Percentiles rank a stretch among this genome's conserved stretches.
Evolutionary conservation across 225 moss, liverwort and hornwort species (phyloP).

Genomic region (Pseudisothecium myosuroides): DNA sequence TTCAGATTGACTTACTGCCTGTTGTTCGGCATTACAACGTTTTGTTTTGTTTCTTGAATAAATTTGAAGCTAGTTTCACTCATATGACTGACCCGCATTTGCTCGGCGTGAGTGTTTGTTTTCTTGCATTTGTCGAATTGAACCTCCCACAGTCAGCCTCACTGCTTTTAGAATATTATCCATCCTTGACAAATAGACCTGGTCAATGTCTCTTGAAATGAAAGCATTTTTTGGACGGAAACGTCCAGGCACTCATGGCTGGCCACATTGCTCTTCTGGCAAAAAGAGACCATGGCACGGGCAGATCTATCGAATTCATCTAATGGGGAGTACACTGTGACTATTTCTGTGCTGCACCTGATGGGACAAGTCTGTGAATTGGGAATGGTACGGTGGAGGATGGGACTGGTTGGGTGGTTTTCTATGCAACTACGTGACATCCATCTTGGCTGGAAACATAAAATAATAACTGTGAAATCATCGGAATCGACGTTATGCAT

Average conservation of each 20-base stretch:
- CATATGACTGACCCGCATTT: not conserved
- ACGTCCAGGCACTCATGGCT: not conserved
- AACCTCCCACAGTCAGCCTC: no score
- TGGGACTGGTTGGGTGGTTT: not conserved
- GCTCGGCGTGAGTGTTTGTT: not conserved
- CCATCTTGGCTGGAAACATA: not conserved
- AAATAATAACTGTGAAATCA: not conserved
- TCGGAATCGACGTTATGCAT: not conserved
- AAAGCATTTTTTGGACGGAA: not conserved
- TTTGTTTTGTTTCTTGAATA: not conserved
- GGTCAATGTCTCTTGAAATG: not conserved
- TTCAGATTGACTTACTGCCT: not conserved
- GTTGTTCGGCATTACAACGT: not conserved
- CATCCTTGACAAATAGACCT: not conserved
- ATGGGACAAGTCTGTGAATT: not conserved
- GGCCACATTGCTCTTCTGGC: not conserved
- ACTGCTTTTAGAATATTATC: not conserved
- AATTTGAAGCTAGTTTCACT: not conserved
- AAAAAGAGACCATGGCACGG: not conserved
- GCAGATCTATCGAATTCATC: not conserved
- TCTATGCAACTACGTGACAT: not conserved
- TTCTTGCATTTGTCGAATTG: not conserved
- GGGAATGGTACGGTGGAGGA: not conserved
- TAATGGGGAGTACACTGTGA: not conserved
- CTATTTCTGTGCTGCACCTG: not conserved